A percentile compares a stretch with the other conserved stretches of the same genome.
Conservation (phyloP, 306 rosid species). For the Vicia villosa region DNA sequence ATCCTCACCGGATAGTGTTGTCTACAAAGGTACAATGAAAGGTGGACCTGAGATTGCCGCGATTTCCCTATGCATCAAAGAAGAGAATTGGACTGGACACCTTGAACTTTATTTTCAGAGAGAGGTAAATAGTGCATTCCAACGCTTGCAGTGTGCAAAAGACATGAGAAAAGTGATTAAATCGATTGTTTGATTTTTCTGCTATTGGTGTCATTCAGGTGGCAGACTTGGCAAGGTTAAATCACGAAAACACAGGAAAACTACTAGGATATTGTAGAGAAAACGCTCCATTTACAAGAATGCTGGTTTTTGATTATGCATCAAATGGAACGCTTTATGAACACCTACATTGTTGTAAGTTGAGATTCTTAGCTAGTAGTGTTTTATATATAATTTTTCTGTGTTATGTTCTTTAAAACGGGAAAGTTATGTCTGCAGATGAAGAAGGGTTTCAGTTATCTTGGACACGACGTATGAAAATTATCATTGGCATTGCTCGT, state of each 20-base stretch:
- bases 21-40: conserved; percentile 91
- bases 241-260: conserved; percentile 77
- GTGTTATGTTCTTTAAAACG: conserved; percentile 35
- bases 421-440: conserved; percentile 47
- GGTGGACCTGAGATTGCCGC: conserved; percentile 98
- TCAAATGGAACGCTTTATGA: conserved; percentile 94
- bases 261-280: conserved; percentile 89
- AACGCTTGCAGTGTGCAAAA: conserved; percentile 16
- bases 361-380: conserved; percentile 25
- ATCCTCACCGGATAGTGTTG: conserved; percentile 91
- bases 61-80: conserved; percentile 88
- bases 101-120: conserved; percentile 85
- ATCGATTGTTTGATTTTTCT: conserved; percentile 12
- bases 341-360: conserved; percentile 90
- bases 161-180: background rate
- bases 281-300: conserved; percentile 85
- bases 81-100: conserved; percentile 87
- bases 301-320: conserved; percentile 94
- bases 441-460: conserved; percentile 86
- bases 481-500: conserved; percentile 78
- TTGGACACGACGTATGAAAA: conserved; percentile 95
- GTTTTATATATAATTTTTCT: background rate
- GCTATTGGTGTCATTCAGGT: conserved; percentile 56
- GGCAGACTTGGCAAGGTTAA: conserved; percentile 80
- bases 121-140: conserved; percentile 63